These are phyloP conservation scores for Gentiana macrophylla DNA, from an alignment of 257 asterid species.

Conservation along the genomic window DNA sequence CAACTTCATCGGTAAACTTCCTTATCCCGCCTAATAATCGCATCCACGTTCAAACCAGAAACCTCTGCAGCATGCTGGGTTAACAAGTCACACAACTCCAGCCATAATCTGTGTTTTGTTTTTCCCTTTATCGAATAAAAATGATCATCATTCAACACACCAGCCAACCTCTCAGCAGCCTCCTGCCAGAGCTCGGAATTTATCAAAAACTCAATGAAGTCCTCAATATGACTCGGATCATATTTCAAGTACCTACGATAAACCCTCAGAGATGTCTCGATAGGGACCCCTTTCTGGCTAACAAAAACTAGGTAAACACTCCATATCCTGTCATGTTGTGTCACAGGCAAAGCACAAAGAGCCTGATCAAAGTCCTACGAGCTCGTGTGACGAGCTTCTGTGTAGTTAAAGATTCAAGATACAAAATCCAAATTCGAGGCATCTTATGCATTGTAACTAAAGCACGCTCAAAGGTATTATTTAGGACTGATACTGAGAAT, in stretches of 20 bases:
- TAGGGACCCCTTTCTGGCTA: no score
- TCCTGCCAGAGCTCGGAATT: constrained; percentile 88
- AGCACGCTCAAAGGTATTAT: no score
- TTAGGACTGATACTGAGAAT: no score
- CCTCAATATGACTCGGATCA: constrained; percentile 93
- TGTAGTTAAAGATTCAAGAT: no score
- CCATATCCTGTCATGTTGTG: no score
- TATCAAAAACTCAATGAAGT: constrained; percentile 78
- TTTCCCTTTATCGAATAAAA: constrained; percentile 87
- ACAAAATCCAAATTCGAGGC: no score
- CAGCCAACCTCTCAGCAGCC: constrained; percentile 81
- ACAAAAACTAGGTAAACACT: no score
- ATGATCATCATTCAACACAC: constrained; percentile 71
- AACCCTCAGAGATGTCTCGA: no score
- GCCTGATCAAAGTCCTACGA: no score
- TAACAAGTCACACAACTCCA: constrained; percentile 85
- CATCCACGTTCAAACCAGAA: constrained; percentile 87
- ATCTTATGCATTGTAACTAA: no score
- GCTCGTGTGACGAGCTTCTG: no score
- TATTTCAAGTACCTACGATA: constrained; percentile 92
- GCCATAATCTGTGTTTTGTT: constrained; percentile 81
- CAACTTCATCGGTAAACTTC: constrained; percentile 96
- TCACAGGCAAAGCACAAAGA: no score
- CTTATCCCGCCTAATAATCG: constrained; percentile 84
- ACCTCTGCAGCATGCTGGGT: constrained; percentile 78